Percentiles rank a stretch among this genome's conserved stretches.
Conservation (phyloP, 192 early-diverging fungal species). For the Linnemannia elongata region DNA sequence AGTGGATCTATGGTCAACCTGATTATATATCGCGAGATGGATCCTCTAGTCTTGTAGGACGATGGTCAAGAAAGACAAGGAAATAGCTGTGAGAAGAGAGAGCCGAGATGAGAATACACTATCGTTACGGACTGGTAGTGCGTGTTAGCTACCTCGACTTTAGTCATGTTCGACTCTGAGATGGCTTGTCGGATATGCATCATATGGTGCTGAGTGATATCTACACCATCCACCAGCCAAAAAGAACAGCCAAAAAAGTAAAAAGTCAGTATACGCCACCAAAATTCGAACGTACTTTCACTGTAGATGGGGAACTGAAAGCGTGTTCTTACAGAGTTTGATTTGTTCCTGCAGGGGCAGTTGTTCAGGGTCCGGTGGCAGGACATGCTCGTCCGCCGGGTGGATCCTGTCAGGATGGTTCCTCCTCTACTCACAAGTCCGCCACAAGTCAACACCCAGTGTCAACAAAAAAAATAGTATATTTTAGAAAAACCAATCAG, state of each 20-base stretch:
- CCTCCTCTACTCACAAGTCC: slow-evolving; percentile 20
- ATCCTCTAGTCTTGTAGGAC: slow-evolving; percentile 10
- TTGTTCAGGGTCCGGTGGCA: slow-evolving; percentile 32
- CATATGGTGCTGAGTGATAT: slow-evolving; percentile 34
- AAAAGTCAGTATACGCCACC: not conserved
- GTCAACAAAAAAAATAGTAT: not conserved
- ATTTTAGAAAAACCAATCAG: not conserved
- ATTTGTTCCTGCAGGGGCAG: slow-evolving; percentile 32
- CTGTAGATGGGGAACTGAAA: not conserved
- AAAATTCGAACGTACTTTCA: not conserved
- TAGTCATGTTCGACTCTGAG: slow-evolving; percentile 8
- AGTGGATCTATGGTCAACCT: slow-evolving; percentile 27
- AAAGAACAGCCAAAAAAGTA: no score
- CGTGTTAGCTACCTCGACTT: slow-evolving; percentile 7
- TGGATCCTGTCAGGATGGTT: slow-evolving; percentile 33
- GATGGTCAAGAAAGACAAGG: not conserved
- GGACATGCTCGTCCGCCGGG: slow-evolving; percentile 32
- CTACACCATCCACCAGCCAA: not conserved
- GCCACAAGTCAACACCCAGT: no score
- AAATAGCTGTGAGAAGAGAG: not conserved
- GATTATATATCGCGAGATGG: slow-evolving; percentile 21
- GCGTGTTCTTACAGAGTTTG: slow-evolving; percentile 11
- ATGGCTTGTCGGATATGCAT: slow-evolving; percentile 31
- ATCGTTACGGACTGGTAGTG: not conserved
- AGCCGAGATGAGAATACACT: not conserved